phyloP scores from a whole-genome alignment of 305 asterid genomes.

The Rubia peregrina region DNA sequence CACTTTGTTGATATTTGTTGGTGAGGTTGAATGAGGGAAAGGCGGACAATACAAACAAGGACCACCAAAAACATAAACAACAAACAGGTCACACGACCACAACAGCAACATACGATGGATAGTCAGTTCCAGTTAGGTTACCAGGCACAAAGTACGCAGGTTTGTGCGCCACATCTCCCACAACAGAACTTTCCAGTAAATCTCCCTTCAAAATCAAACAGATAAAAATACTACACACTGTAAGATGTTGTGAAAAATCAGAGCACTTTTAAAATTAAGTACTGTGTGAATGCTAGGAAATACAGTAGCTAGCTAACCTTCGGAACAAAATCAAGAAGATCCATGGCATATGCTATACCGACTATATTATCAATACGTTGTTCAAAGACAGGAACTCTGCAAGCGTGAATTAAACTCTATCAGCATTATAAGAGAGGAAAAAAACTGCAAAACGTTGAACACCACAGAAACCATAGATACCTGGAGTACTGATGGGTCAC shows the following conservation, averaged over 20 bases:
- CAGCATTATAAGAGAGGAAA: constrained; percentile 5
- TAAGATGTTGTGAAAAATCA: constrained; percentile 36
- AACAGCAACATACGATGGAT: background rate
- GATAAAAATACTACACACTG: constrained; percentile 44
- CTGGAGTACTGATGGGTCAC: constrained; percentile 96
- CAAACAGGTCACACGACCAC: background rate
- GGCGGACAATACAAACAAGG: background rate
- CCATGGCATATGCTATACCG: constrained; percentile 99
- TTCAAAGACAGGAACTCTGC: constrained; percentile 97
- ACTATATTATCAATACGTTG: constrained; percentile 96
- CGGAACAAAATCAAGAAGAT: constrained; percentile 88
- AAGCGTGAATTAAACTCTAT: constrained; percentile 18
- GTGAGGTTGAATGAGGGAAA: background rate
- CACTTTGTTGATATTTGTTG: background rate
- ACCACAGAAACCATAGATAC: constrained; percentile 31
- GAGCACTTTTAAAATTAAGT: constrained; percentile 23
- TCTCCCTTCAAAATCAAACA: constrained; percentile 95
- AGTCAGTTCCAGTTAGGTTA: constrained; percentile 25
- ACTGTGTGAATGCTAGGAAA: constrained; percentile 14
- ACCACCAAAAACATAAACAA: background rate
- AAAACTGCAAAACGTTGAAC: background rate
- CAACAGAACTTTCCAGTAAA: constrained; percentile 72
- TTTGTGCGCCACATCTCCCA: constrained; percentile 92
- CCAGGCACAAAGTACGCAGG: constrained; percentile 99
- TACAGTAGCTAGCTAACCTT: constrained; percentile 49